Evolutionary conservation across 1,284 basidiomycete species (phyloP), one percentile per base, ranked within the genome.

Genomic region (Apiotrichum mycotoxinovorans): DNA sequence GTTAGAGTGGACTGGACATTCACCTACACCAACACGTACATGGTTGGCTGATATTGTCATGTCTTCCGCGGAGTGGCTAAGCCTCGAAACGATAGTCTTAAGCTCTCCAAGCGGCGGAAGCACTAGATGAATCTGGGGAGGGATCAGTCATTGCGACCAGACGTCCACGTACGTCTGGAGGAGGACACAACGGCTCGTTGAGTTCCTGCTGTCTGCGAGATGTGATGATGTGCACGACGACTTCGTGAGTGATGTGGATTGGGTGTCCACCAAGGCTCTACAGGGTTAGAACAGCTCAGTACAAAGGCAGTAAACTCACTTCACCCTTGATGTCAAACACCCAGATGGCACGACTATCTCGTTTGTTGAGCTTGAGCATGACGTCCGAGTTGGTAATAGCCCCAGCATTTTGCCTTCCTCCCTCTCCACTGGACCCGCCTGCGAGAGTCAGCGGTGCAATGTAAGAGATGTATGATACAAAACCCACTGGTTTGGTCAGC

Each of bases 151-250:
- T 18, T 8, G 1, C 2, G 3, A 22, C 14, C 14, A 15, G 12
- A 4, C 18, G 9, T 12, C 0, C 11, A 72, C 83, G 57, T 65
- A 92, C 92, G 68, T 95, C 88, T 9, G 91, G 89, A 43, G 89
- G 86, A 1, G 92, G 91, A 74, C 91, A 94, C 64, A 89, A 73
- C 0, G 91, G 92, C 71, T 95, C 91, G 20, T 80, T 81, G 54
- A 95, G 80, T 58, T 82, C 83, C 20, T 82, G 83, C 17, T 89
- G 84, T 56, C 93, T 87, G 0, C 80, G 78, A 0, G 86, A 84
- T 48, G 84, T 84, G 78, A 92, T 80, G 8, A 96, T 84, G 51
- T 88, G 69, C 34, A 79, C 73, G 22, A 71, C 69, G 30, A 80
- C 66, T 52, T 78, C 77, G 59, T 80, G 79, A 2, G 66, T 67